Conservation (phyloP, 768 basidiomycete species). For the Antrodiella citrinella region DNA sequence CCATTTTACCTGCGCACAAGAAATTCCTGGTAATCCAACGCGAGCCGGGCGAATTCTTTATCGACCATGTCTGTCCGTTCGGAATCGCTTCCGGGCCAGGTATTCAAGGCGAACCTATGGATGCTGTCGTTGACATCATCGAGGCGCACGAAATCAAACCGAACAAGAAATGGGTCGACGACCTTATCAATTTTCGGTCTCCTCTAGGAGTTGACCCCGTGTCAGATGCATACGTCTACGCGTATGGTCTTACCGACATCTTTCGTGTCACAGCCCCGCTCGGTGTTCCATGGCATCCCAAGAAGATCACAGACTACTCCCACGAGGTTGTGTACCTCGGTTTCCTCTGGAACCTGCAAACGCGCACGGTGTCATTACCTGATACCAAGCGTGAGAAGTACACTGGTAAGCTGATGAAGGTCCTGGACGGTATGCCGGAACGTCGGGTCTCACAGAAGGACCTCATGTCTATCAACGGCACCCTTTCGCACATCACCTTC, state of each 20-base stretch:
- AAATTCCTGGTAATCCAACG: too few relatives aligned
- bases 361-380: slow-evolving; percentile 3
- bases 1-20: too few relatives aligned
- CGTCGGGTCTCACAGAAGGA: too few relatives aligned
- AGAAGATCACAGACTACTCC: slow-evolving; percentile 12
- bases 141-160: too few relatives aligned
- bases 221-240: neutral
- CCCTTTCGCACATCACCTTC: slow-evolving; percentile 9
- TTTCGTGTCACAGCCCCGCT: slow-evolving; percentile 10
- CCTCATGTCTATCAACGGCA: too few relatives aligned
- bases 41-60: too few relatives aligned
- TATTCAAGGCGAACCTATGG: too few relatives aligned
- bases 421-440: slow-evolving; percentile 1
- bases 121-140: too few relatives aligned
- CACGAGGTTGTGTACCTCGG: slow-evolving; percentile 14
- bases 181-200: too few relatives aligned
- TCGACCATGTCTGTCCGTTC: too few relatives aligned
- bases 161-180: too few relatives aligned
- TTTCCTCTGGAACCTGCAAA: slow-evolving; percentile 16
- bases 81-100: too few relatives aligned
- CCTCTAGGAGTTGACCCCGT: neutral
- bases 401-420: slow-evolving; percentile 3
- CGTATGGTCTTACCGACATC: slow-evolving; percentile 20
- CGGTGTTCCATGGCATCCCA: slow-evolving; percentile 16
- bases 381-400: slow-evolving; percentile 10